Evolutionary conservation across 768 basidiomycete species (phyloP), one percentile per base, ranked within the genome.

Genomic region (Amyloporia xantha): DNA sequence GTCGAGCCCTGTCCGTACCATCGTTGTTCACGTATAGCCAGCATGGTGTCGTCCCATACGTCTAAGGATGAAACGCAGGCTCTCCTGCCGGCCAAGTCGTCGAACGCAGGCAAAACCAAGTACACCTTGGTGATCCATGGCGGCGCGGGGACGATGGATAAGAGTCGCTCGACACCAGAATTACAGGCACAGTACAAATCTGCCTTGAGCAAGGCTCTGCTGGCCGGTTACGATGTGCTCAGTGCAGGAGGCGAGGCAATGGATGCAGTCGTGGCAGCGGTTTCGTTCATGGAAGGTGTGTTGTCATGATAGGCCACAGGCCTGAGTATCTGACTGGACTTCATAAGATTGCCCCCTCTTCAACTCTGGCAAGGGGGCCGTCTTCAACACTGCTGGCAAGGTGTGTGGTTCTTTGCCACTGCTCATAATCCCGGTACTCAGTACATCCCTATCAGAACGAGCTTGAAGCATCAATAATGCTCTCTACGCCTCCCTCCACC

Each of bases 331-430:
- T 17, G 9, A 41, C n/a, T 20, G 20, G 7, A 42, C 25, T 41
- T 20, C 39, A 6, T n/a, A 45, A 90, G 88, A 91, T 58, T 78
- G 75, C 51, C 81, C 85, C 6, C 66, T 91, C 15, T 91, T 91
- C 68, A 91, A 91, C 56, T 68, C 81, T 24, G 87, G 78, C 17
- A 86, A 84, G 57, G 89, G 90, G 3, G 84, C 89, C 7, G 88
- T 91, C 15, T 91, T 89, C 69, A 91, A 91, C 55, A 67, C 75
- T 10, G 86, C 70, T 7, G 88, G 89, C 39, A 88, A 89, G 74
- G 87, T 86, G 47, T 41, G 63, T 38, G n/a, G 19, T 25, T 20
- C n/a, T n/a, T 30, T 30, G 25, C 27, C 12, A 25, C 30, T n/a
- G n/a, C n/a, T n/a, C n/a, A n/a, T n/a, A n/a, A n/a, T n/a, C n/a